Conservation (phyloP, 805 yeast species). For the Kluyveromyces nonfermentans region DNA sequence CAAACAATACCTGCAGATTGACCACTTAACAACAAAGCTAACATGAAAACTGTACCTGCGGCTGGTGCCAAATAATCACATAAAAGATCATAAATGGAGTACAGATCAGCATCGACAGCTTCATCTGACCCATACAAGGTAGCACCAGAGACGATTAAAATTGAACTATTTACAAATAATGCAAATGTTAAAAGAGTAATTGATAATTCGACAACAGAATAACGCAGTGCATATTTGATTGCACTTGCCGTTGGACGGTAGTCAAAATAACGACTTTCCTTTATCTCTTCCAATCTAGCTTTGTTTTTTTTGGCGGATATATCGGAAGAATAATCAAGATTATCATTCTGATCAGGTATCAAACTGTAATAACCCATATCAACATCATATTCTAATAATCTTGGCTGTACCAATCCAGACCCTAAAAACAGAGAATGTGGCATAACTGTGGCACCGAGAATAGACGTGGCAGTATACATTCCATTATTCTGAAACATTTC, state of each 20-base stretch:
- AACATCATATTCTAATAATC: constrained; percentile 65
- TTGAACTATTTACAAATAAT: constrained; percentile 76
- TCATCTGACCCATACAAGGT: constrained; percentile 62
- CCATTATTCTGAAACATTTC: constrained; percentile 50
- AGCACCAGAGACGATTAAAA: constrained; percentile 73
- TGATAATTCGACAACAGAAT: constrained; percentile 62
- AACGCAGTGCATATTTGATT: constrained; percentile 59
- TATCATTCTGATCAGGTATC: constrained; percentile 4
- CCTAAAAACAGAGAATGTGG: constrained; percentile 84
- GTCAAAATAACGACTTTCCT: constrained; percentile 33
- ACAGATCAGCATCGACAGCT: constrained; percentile 72
- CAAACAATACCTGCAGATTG: constrained; percentile 90
- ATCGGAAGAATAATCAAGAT: constrained; percentile 9
- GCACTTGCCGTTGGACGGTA: constrained; percentile 71
- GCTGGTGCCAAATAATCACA: constrained; percentile 53
- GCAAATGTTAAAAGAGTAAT: constrained; percentile 72
- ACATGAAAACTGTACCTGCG: constrained; percentile 77
- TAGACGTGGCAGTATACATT: constrained; percentile 65
- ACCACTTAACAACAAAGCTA: constrained; percentile 78
- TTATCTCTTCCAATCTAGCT: constrained; percentile 17
- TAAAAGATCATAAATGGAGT: constrained; percentile 62
- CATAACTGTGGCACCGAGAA: constrained; percentile 91
- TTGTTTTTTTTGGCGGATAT: constrained; percentile 5
- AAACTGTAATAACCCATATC: constrained; percentile 41
- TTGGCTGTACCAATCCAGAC: constrained; percentile 77